A percentile compares a stretch with the other conserved stretches of the same genome.
These are phyloP conservation scores for Diaporthe capsici DNA, from an alignment of 2,329 filamentous ascomycete species.

Conservation along the genomic window DNA sequence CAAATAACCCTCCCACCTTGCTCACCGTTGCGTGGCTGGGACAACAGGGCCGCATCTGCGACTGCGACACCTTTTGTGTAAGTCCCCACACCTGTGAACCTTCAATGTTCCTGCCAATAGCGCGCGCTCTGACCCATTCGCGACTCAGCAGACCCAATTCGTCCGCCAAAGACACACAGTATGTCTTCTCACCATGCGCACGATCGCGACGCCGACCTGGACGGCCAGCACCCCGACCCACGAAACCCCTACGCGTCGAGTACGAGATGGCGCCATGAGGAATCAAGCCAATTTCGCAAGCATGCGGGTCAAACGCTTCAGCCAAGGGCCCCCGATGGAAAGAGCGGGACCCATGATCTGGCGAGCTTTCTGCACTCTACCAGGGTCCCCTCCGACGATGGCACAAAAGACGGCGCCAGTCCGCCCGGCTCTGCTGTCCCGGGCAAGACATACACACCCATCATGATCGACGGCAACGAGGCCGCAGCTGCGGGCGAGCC, in stretches of 20 bases:
- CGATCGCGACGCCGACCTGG: constrained; percentile 37
- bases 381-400: constrained; percentile 61
- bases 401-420: constrained; percentile 33
- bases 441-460: constrained; percentile 57
- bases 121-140: constrained; percentile 28
- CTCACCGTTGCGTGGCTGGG: constrained; percentile 13
- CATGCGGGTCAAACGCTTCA: constrained; percentile 56
- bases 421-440: constrained; percentile 40
- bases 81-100: constrained; percentile 30
- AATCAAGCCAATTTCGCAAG: constrained; percentile 69
- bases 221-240: constrained; percentile 50
- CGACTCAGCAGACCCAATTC: constrained; percentile 24
- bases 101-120: constrained; percentile 25
- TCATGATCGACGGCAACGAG: constrained; percentile 61
- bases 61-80: constrained; percentile 32
- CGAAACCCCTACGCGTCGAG: constrained; percentile 69
- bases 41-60: background rate
- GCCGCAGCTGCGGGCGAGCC: constrained; percentile 48
- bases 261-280: constrained; percentile 74
- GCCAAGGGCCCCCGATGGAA: constrained; percentile 53
- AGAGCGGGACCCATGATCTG: constrained; percentile 64
- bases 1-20: background rate
- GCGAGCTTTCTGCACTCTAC: constrained; percentile 69
- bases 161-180: constrained; percentile 3
- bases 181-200: constrained; percentile 39